Percentiles rank a stretch among this genome's conserved stretches.
These are phyloP conservation scores for Mycena metata DNA, from an alignment of 768 basidiomycete species.

Conservation along the genomic window DNA sequence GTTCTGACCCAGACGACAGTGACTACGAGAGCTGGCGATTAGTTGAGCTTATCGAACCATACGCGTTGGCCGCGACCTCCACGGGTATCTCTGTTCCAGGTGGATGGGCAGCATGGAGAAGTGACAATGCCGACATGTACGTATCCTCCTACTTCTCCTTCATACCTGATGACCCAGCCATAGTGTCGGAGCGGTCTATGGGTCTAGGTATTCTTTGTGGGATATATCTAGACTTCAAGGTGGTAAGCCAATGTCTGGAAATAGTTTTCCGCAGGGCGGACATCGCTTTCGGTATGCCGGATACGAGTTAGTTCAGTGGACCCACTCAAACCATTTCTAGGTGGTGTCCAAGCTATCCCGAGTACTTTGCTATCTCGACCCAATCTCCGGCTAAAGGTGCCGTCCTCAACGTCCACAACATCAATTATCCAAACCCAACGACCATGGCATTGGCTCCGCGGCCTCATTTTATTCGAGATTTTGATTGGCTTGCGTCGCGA, in stretches of 20 bases:
- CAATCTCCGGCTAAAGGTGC: slow-evolving; percentile 73
- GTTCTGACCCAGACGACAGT: slow-evolving; percentile 71
- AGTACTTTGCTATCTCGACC: slow-evolving; percentile 83
- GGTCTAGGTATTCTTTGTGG: slow-evolving; percentile 82
- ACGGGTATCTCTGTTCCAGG: slow-evolving; percentile 61
- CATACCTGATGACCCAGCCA: slow-evolving; percentile 8
- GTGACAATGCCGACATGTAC: slow-evolving; percentile 79
- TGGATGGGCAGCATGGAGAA: slow-evolving; percentile 78
- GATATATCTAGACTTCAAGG: slow-evolving; percentile 79
- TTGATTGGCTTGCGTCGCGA: slow-evolving; percentile 78
- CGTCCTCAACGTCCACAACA: slow-evolving; percentile 77
- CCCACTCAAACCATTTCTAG: slow-evolving; percentile 51
- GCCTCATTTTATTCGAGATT: slow-evolving; percentile 77
- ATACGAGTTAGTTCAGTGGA: neutral
- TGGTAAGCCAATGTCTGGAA: slow-evolving; percentile 78
- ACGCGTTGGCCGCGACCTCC: slow-evolving; percentile 66
- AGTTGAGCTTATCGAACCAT: slow-evolving; percentile 80
- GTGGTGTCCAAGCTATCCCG: slow-evolving; percentile 83
- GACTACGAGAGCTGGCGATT: slow-evolving; percentile 71
- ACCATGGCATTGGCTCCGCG: slow-evolving; percentile 68
- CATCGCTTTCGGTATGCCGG: slow-evolving; percentile 72
- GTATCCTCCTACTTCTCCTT: slow-evolving; percentile 43
- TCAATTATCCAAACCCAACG: slow-evolving; percentile 73
- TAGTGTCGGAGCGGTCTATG: slow-evolving; percentile 84
- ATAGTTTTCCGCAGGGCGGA: slow-evolving; percentile 76